phyloP scores from a whole-genome alignment of 805 yeast genomes.

The Zygosaccharomyces pseudorouxii region DNA sequence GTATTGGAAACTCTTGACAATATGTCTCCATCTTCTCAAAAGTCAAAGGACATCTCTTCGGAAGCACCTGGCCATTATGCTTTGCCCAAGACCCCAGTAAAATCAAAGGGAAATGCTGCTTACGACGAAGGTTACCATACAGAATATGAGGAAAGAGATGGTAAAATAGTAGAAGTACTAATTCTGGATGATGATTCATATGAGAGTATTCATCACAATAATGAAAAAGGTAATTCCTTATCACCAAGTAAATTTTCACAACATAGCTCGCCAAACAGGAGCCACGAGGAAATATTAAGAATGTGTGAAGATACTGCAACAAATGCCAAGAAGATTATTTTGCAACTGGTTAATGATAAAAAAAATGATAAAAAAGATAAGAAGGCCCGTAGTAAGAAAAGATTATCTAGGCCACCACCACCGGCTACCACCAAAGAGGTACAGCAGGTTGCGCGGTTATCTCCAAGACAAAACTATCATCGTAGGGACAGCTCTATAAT shows the following conservation, averaged over 20 bases:
- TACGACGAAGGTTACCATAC: constrained; percentile 3
- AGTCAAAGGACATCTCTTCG: not conserved
- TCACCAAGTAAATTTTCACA: not conserved
- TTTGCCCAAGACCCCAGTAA: not conserved
- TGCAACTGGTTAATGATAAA: constrained; percentile 18
- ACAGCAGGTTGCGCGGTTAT: not conserved
- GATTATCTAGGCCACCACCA: constrained; percentile 8
- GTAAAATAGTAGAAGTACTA: constrained; percentile 26
- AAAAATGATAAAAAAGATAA: constrained; percentile 3
- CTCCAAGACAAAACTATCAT: not conserved
- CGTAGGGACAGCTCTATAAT: not conserved
- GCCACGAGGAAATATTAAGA: constrained; percentile 14
- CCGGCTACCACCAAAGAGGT: constrained; percentile 1
- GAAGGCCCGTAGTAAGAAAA: not conserved
- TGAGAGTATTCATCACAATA: not conserved
- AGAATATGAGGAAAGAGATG: constrained; percentile 19
- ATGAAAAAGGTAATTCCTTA: not conserved
- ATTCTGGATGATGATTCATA: constrained; percentile 23
- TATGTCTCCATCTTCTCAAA: not conserved
- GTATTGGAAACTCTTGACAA: constrained; percentile 2
- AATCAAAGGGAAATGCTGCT: not conserved
- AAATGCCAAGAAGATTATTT: constrained; percentile 25
- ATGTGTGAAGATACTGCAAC: constrained; percentile 32
- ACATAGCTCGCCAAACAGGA: not conserved
- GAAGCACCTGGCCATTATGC: not conserved